These are phyloP conservation scores for Suillus subluteus DNA, from an alignment of 768 basidiomycete species.

Conservation along the genomic window DNA sequence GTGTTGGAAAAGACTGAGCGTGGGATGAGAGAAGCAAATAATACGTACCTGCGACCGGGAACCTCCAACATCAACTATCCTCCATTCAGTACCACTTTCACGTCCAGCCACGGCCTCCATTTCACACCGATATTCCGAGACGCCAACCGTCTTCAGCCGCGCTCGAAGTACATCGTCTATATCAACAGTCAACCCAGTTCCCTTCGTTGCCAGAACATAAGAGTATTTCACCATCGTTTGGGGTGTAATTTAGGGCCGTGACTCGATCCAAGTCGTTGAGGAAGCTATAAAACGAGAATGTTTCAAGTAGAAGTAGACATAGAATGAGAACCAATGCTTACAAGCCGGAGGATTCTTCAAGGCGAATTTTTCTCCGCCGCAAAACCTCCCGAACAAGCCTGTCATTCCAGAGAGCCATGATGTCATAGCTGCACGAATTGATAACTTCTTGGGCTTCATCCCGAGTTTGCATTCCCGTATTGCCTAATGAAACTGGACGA, in stretches of 20 bases:
- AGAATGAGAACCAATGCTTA: conserved; percentile 24
- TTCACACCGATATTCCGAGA: conserved; percentile 81
- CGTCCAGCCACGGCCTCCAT: conserved; percentile 64
- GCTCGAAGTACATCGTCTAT: conserved; percentile 56
- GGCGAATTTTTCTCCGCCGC: conserved; percentile 45
- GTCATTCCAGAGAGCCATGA: conserved; percentile 51
- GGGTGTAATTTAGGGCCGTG: conserved; percentile 46
- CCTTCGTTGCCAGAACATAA: background rate
- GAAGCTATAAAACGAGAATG: conserved; percentile 36
- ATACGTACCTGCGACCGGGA: conserved; percentile 51
- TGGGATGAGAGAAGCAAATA: conserved; percentile 7
- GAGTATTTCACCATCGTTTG: conserved; percentile 45
- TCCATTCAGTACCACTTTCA: conserved; percentile 56
- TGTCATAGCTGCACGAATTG: conserved; percentile 43
- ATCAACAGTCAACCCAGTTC: background rate
- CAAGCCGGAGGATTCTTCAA: conserved; percentile 58
- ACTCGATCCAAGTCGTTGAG: conserved; percentile 55
- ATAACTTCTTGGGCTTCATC: conserved; percentile 48
- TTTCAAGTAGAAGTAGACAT: background rate
- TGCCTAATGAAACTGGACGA: conserved; percentile 31
- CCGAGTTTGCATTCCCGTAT: conserved; percentile 28
- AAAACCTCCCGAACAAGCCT: conserved; percentile 46
- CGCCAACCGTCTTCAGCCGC: conserved; percentile 67
- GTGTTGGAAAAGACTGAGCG: background rate
- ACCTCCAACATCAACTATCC: conserved; percentile 58